A percentile compares a stretch with the other conserved stretches of the same genome.
phyloP scores from a whole-genome alignment of 805 yeast species.

The Monosporozyma yasuniensis region DNA sequence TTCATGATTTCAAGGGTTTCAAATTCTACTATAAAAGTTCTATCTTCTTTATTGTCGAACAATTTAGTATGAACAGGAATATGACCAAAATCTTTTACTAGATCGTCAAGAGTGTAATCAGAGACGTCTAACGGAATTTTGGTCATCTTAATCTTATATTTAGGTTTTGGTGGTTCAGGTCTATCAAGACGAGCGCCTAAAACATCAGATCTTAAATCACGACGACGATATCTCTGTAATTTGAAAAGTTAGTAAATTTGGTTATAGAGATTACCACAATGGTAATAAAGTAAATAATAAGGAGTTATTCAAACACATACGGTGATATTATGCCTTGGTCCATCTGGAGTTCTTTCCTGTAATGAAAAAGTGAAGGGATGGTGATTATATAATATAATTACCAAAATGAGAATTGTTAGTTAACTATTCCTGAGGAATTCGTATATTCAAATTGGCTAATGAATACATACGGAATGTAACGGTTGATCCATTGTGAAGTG shows the following conservation, averaged over 20 bases:
- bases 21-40: slow-evolving; percentile 26
- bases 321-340: slow-evolving; percentile 2
- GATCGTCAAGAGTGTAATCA: slow-evolving; percentile 26
- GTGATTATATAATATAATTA: neutral
- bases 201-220: slow-evolving; percentile 21
- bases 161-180: slow-evolving; percentile 9
- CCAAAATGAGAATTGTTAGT: neutral
- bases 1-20: slow-evolving; percentile 15
- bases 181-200: slow-evolving; percentile 16
- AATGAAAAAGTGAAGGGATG: neutral
- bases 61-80: slow-evolving; percentile 16
- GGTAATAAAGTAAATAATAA: too few species aligned
- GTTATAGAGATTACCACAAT: too few species aligned
- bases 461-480: neutral
- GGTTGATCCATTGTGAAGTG: neutral
- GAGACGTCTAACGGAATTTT: slow-evolving; percentile 25
- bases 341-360: slow-evolving; percentile 1
- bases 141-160: slow-evolving; percentile 18
- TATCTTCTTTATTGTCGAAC: slow-evolving; percentile 22
- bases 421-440: neutral
- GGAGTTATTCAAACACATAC: neutral
- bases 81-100: slow-evolving; percentile 23
- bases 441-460: neutral
- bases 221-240: slow-evolving; percentile 26
- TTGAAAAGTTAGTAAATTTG: slow-evolving; percentile 2